Base-by-base conservation (phyloP, 768 basidiomycete species). In the Russula dissimulans region DNA sequence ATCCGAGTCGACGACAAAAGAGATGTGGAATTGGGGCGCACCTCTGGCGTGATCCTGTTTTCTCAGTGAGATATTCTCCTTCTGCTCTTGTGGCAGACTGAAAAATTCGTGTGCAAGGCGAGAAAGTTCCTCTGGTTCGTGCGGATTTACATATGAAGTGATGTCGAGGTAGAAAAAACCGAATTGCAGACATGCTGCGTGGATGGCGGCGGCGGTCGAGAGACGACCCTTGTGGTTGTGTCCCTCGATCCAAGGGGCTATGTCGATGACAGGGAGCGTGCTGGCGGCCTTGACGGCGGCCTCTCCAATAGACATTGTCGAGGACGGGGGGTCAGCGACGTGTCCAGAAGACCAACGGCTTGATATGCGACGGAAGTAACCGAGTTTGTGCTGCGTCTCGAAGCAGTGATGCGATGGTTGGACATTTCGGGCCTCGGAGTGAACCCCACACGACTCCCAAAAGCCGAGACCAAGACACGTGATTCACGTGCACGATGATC, bases 151-250 rank as follows among this genome's bases (percentile, higher is more conserved):
- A 64, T 77, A 88, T 4, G 77, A 72, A 3, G 82, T 80, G 47
- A 92, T 75, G 61, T 91, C 81, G 48, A 94, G 76, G 71, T 95
- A 95, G 75, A 95, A 94, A 78, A 95, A 95, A 0, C 93, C 93
- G 57, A 82, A 90, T 56, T 87, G 75, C 22, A 87, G 68, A 67
- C 90, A 91, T 8, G 91, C 90, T 0, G 73, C 69, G 67, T 92
- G 91, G 17, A 95, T 72, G 0, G 83, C 81, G 11, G 78, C 77
- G 1, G 74, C 72, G 1, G 78, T 75, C 4, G 77, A 73, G 14
- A 73, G 70, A 46, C 81, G 77, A 26, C 77, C 76, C 34, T 74
- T 72, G 4, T 67, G 59, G 5, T 71, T 69, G 52, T 73, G 71
- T 12, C 69, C 61, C 44, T 72, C 69, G 43, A 87, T 72, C 67